Conservation (phyloP, 2,329 filamentous ascomycete species). For the Ophiocordyceps camponoti-floridani region DNA sequence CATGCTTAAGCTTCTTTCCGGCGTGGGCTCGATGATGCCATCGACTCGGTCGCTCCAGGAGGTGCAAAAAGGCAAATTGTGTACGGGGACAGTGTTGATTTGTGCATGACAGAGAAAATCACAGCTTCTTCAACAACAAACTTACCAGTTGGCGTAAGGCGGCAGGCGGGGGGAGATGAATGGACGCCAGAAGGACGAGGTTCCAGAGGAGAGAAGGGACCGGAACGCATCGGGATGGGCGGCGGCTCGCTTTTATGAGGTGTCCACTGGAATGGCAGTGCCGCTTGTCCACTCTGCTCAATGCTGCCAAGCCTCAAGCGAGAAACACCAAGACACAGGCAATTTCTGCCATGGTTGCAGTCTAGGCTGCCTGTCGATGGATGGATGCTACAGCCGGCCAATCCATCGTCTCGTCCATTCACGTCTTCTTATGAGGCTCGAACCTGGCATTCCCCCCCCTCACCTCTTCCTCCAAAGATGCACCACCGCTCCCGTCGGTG, state of each 20-base stretch:
- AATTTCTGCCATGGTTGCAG: neutral
- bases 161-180: conserved; percentile 5
- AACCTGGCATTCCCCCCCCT: too few species aligned
- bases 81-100: neutral
- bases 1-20: neutral
- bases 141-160: conserved; percentile 9
- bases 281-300: neutral
- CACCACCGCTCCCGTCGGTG: too few species aligned
- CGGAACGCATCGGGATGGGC: conserved; percentile 5
- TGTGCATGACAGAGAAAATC: neutral
- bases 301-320: neutral
- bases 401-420: too few species aligned
- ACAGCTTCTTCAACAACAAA: conserved; percentile 1
- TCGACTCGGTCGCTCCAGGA: neutral
- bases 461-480: too few species aligned
- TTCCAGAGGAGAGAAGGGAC: conserved; percentile 7
- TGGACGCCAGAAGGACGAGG: conserved; percentile 5
- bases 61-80: neutral
- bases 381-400: too few species aligned
- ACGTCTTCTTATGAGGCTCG: too few species aligned
- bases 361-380: too few species aligned
- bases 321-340: neutral
- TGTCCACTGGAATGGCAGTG: neutral
- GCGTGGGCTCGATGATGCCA: neutral
- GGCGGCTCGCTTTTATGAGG: conserved; percentile 5